Percentiles rank a stretch among this genome's conserved stretches.
phyloP scores from a whole-genome alignment of 805 yeast species.

The Alloascoidea hylecoeti region DNA sequence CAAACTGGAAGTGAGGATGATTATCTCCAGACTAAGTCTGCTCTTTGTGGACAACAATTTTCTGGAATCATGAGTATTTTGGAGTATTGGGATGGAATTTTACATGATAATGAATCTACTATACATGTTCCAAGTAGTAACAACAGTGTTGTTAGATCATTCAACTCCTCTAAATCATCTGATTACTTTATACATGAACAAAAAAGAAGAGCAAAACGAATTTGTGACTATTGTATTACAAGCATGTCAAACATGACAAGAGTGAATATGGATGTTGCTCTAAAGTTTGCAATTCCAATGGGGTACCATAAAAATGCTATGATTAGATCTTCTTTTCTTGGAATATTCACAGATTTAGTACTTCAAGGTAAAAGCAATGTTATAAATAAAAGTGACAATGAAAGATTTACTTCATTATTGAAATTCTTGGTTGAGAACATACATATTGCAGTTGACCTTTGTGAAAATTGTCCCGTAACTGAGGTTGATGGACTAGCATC shows the following conservation, averaged over 20 bases:
- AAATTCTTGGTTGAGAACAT: conserved; percentile 5
- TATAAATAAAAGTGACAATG: conserved; percentile 11
- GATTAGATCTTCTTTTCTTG: conserved; percentile 59
- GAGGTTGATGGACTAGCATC: conserved; percentile 64
- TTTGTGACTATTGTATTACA: conserved; percentile 31
- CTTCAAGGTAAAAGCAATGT: conserved; percentile 13
- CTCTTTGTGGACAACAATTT: conserved; percentile 30
- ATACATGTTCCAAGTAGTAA: conserved; percentile 4
- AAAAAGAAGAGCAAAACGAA: too few species aligned
- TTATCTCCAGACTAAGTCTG: conserved; percentile 18
- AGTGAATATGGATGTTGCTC: conserved; percentile 65
- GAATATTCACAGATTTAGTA: conserved; percentile 63
- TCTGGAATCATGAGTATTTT: conserved; percentile 30
- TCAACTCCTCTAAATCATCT: conserved; percentile 4
- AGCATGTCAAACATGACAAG: conserved; percentile 58
- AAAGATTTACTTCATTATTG: conserved; percentile 7
- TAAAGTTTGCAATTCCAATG: conserved; percentile 61
- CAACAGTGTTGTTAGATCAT: conserved; percentile 7
- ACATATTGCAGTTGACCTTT: conserved; percentile 34
- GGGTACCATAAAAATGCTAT: conserved; percentile 58
- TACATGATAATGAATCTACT: conserved; percentile 1
- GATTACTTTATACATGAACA: too few species aligned
- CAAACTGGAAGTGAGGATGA: conserved; percentile 19
- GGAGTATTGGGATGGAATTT: conserved; percentile 20
- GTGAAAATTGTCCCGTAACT: conserved; percentile 46